A percentile compares a stretch with the other conserved stretches of the same genome.
Evolutionary conservation across 345 rosid genomes (phyloP).

Genomic region (Erodium maritimum): DNA sequence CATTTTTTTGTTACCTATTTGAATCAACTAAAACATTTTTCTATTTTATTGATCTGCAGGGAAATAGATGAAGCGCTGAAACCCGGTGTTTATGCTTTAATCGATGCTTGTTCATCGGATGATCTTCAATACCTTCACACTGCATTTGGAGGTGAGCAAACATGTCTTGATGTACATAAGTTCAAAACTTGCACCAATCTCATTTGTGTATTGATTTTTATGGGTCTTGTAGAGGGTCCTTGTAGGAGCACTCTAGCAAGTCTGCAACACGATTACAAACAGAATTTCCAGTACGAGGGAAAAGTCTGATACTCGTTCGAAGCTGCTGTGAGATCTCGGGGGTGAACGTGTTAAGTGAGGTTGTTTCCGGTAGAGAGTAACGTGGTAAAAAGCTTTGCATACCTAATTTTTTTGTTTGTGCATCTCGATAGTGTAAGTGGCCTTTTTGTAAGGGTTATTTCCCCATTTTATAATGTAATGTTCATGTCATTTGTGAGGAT

Average conservation of each 20-base stretch:
- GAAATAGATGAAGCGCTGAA: constrained; percentile 80
- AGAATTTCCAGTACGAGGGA: constrained; percentile 69
- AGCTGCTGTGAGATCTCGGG: too few relatives aligned
- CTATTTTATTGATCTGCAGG: constrained; percentile 29
- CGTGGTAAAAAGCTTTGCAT: too few relatives aligned
- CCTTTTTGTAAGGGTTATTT: too few relatives aligned
- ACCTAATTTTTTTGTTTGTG: too few relatives aligned
- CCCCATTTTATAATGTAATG: too few relatives aligned
- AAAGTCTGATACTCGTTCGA: constrained; percentile 43
- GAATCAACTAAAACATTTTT: background rate
- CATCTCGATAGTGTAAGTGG: too few relatives aligned
- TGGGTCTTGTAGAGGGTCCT: constrained; percentile 70
- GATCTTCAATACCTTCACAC: constrained; percentile 87
- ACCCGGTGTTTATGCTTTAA: constrained; percentile 81
- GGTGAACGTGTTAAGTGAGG: too few relatives aligned
- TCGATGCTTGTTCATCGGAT: constrained; percentile 67
- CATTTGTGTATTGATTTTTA: too few relatives aligned
- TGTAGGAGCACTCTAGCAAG: constrained; percentile 64
- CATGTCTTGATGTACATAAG: too few relatives aligned
- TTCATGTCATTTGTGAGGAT: too few relatives aligned
- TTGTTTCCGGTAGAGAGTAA: too few relatives aligned
- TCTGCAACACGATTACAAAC: constrained; percentile 69
- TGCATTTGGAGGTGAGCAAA: constrained; percentile 58
- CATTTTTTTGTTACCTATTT: background rate
- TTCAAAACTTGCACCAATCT: too few relatives aligned